Conservation (phyloP, 2,329 filamentous ascomycete species). For the Penicillium fuscoglaucum region DNA sequence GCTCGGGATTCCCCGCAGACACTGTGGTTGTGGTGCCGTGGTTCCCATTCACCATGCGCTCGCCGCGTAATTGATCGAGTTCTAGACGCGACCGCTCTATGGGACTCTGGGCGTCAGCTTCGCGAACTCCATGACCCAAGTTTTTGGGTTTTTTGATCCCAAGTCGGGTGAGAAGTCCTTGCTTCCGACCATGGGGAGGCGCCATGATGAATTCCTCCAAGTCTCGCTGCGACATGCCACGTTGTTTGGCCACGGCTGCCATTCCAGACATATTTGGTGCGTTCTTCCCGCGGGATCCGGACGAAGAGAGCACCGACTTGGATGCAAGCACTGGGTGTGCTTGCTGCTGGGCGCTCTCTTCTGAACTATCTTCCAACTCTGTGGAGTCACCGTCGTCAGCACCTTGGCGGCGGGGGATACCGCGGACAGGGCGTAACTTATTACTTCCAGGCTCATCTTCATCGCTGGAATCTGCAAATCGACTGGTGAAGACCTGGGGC, state of each 20-base stretch:
- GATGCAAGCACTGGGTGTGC: constrained; percentile 30
- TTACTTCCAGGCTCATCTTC: constrained; percentile 55
- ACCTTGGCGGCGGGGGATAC: constrained; percentile 60
- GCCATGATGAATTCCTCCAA: constrained; percentile 38
- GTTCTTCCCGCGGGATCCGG: constrained; percentile 33
- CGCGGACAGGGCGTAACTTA: constrained; percentile 56
- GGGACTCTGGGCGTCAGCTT: constrained; percentile 57
- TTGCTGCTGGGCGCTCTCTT: constrained; percentile 44
- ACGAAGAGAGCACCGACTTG: constrained; percentile 23
- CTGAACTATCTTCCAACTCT: constrained; percentile 62
- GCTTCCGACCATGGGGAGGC: constrained; percentile 31
- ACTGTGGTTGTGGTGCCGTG: constrained; percentile 23
- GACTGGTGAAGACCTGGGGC: constrained; percentile 51
- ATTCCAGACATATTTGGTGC: constrained; percentile 37
- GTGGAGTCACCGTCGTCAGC: constrained; percentile 63
- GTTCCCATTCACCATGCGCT: constrained; percentile 17
- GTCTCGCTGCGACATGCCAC: constrained; percentile 53
- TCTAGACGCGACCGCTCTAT: constrained; percentile 61
- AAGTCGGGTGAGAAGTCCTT: constrained; percentile 36
- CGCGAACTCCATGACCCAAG: constrained; percentile 48
- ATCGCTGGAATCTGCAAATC: constrained; percentile 73
- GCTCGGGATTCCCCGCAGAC: constrained; percentile 17
- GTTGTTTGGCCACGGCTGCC: constrained; percentile 49
- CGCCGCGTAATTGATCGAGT: constrained; percentile 36
- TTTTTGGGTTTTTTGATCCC: constrained; percentile 32